Evolutionary conservation across 1,284 basidiomycete species (phyloP), one percentile per base, ranked within the genome.

Genomic region (Trichosporon ovoides): DNA sequence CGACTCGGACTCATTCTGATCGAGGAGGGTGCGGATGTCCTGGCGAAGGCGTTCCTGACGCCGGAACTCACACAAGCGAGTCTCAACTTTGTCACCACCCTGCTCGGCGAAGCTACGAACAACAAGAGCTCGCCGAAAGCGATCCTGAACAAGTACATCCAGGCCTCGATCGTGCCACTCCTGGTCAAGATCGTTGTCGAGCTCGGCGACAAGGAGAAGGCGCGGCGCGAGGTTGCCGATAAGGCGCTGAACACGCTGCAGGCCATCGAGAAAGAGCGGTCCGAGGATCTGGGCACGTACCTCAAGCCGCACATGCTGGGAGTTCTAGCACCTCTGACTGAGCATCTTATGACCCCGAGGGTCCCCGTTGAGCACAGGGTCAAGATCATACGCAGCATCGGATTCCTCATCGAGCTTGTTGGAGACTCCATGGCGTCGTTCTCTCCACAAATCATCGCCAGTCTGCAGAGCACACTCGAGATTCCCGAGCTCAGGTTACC

Each of bases 391-490:
- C 83, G 88, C 38, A 88, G 91, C 63, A 78, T 97, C 22, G 91
- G 89, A 4, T 83, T 81, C 2, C 81, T 98, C 35, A 83, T 92
- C 18, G 73, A 78, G 20, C 81, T 84, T 19, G 84, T 96, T 51
- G 93, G 90, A 0, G 77, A 85, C 12, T 79, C 83, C 0, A 86
- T 92, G 66, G 82, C 81, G 37, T 84, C 83, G 53, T 86, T 91
- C 58, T 86, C 89, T 2, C 89, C 91, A 10, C 66, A 96, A 91
- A 87, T 98, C 66, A 92, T 98, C 87, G 92, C 95, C 0, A 92
- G 89, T n/a, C 82, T 98, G 40, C 95, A 97, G 77, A 91, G 89
- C 18, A 90, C 88, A 73, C 81, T 98, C 7, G 79, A 81, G 40
- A 67, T 74, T 1, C 82, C 83, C 0, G 87, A 87, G 57, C 81